A percentile compares a stretch with the other conserved stretches of the same genome.
Conservation (phyloP, 495 filamentous ascomycete genomes). For the Podospora anserina region DNA sequence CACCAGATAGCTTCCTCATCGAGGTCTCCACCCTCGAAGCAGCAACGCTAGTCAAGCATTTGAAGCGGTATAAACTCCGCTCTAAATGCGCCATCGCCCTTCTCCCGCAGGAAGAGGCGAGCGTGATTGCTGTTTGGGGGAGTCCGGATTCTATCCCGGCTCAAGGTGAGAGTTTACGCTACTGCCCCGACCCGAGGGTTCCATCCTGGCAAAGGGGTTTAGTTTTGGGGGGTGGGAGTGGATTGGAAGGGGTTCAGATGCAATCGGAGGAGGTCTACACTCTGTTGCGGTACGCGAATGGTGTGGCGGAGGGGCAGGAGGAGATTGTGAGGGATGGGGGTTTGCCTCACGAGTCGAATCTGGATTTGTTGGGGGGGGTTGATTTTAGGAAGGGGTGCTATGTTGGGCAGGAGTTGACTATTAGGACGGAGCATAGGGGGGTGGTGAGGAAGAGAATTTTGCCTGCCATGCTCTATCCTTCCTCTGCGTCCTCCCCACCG, state of each 20-base stretch:
- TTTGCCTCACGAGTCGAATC: conserved; percentile 77
- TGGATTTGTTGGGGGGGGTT: conserved; percentile 77
- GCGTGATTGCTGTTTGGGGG: conserved; percentile 66
- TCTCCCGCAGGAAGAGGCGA: conserved; percentile 59
- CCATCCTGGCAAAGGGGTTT: not conserved
- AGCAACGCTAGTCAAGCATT: conserved; percentile 58
- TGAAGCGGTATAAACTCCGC: conserved; percentile 80
- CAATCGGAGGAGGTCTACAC: not conserved
- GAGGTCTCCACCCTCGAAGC: conserved; percentile 73
- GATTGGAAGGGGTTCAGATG: not conserved
- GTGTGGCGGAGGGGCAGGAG: conserved; percentile 76
- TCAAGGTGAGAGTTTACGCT: not conserved
- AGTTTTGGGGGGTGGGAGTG: not conserved
- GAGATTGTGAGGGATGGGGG: conserved; percentile 69
- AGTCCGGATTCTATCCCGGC: not conserved
- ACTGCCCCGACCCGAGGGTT: not conserved
- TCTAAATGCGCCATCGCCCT: conserved; percentile 68
- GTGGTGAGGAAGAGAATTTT: conserved; percentile 90
- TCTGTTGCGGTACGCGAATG: conserved; percentile 59
- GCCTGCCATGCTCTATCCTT: conserved; percentile 69
- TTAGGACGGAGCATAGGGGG: conserved; percentile 88
- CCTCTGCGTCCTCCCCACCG: not conserved
- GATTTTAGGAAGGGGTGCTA: conserved; percentile 97
- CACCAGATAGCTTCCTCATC: conserved; percentile 60
- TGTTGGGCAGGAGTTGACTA: conserved; percentile 93